These are phyloP conservation scores for Piper betle DNA, from an alignment of 164 flowering plant species.

Conservation along the genomic window DNA sequence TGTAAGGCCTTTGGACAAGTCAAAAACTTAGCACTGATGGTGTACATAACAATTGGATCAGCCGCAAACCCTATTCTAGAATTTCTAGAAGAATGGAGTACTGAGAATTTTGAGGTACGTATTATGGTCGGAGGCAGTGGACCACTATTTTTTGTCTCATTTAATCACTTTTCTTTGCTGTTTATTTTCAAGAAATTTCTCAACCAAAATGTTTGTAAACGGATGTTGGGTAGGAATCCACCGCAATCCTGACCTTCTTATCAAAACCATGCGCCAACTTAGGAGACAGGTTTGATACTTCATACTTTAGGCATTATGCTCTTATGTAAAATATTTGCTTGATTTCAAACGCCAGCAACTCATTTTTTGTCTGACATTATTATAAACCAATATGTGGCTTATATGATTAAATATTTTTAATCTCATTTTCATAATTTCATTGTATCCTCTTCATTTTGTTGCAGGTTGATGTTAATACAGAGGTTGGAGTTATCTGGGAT, in stretches of 20 bases:
- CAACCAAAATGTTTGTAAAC: slow-evolving; percentile 93
- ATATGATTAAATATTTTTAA: neutral
- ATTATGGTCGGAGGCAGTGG: neutral
- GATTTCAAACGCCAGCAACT: neutral
- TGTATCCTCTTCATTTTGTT: too few relatives aligned
- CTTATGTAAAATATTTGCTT: neutral
- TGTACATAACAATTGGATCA: slow-evolving; percentile 94
- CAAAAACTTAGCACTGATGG: slow-evolving; percentile 95
- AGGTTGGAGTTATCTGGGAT: too few relatives aligned
- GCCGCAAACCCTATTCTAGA: slow-evolving; percentile 91
- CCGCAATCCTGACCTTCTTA: slow-evolving; percentile 87
- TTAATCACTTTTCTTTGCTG: neutral
- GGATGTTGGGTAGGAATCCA: slow-evolving; percentile 99
- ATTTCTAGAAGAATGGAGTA: slow-evolving; percentile 93
- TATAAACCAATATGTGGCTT: too few relatives aligned
- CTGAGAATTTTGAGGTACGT: slow-evolving; percentile 85
- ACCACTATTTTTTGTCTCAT: neutral
- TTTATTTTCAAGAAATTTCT: slow-evolving; percentile 66
- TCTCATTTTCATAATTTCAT: neutral
- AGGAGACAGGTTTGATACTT: slow-evolving; percentile 51
- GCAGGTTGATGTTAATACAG: slow-evolving; percentile 96
- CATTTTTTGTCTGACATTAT: too few relatives aligned
- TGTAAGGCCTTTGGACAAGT: slow-evolving; percentile 87
- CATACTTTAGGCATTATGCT: neutral
- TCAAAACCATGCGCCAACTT: slow-evolving; percentile 63